These are phyloP conservation scores for Mercurialis annua DNA, from an alignment of 345 rosid genomes.

Conservation along the genomic window DNA sequence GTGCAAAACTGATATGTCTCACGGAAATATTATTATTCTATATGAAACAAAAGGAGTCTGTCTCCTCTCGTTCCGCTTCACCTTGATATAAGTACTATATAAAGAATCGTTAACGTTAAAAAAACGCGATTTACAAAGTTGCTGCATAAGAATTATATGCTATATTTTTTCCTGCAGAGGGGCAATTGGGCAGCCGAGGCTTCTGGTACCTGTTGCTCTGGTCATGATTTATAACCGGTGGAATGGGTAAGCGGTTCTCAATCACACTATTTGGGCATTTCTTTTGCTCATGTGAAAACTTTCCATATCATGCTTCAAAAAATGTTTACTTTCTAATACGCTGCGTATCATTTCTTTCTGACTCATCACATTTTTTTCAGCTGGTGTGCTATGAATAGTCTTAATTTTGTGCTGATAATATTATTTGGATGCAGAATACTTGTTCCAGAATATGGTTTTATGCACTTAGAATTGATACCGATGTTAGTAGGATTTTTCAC, in stretches of 20 bases:
- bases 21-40: too few species aligned
- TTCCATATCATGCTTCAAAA: too few species aligned
- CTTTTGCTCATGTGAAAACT: too few species aligned
- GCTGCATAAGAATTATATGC: not conserved
- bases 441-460: conserved; percentile 73
- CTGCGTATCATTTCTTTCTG: not conserved
- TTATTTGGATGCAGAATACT: conserved; percentile 51
- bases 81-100: not conserved
- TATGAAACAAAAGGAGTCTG: too few species aligned
- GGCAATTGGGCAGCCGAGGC: conserved; percentile 79
- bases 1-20: too few species aligned
- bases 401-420: conserved; percentile 10
- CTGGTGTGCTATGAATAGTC: not conserved
- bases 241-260: conserved; percentile 57
- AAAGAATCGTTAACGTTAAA: not conserved
- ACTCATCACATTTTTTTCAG: not conserved
- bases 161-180: conserved; percentile 49
- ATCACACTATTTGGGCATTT: not conserved
- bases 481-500: conserved; percentile 93
- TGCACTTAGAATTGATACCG: conserved; percentile 82
- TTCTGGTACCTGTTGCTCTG: conserved; percentile 78
- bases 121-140: not conserved
- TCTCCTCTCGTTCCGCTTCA: too few species aligned
- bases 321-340: too few species aligned
- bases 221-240: conserved; percentile 93